Evolutionary conservation across 2,329 filamentous ascomycete genomes (phyloP), one percentile per base, ranked within the genome.

Genomic region (Grosmannia serpens): DNA sequence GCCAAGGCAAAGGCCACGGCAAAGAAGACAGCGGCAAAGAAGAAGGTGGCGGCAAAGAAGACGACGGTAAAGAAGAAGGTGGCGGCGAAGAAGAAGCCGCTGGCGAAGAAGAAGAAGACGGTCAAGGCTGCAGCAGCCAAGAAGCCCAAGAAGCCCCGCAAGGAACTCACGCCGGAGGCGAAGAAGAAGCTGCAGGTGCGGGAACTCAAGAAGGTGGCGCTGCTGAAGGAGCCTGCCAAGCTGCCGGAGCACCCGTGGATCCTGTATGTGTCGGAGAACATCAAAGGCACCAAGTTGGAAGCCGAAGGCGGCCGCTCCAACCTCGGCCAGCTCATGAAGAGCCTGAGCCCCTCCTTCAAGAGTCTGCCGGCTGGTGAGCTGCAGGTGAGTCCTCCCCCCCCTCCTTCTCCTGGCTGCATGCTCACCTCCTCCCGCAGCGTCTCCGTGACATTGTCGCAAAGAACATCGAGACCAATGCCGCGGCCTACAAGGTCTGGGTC

Each of bases 401-500:
- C 8, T 52, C 1, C 5, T 46, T 15, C 49, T 26, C 2, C 44
- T 13, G 20, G 27, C 17, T 27, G 4, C 35, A 20, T 44, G 7
- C 15, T 26, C 35, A 5, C 6, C 17, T 26, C 6, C 3, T 49
- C 11, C 7, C 15, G 15, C 57, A 79, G 75, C 67, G 64, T 47
- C 68, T 80, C 29, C 47, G 67, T n/a, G 63, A 66, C 26, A 64
- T 46, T 15, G 70, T 67, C 31, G 58, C 67, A 2, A 62, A 72
- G 62, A 81, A 82, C 70, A 69, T 68, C 53, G 62, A 65, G 24
- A 61, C 64, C 64, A 80, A 80, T 65, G 64, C 67, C 10, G 70
- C 67, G 10, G 64, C 67, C 22, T 71, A 71, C 65, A 73, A 75
- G 68, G 68, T 71, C 20, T 83, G 80, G 80, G 67, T 82, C n/a